Evolutionary conservation across 2,329 filamentous ascomycete species (phyloP).

Genomic region (Celoporthe dispersa): DNA sequence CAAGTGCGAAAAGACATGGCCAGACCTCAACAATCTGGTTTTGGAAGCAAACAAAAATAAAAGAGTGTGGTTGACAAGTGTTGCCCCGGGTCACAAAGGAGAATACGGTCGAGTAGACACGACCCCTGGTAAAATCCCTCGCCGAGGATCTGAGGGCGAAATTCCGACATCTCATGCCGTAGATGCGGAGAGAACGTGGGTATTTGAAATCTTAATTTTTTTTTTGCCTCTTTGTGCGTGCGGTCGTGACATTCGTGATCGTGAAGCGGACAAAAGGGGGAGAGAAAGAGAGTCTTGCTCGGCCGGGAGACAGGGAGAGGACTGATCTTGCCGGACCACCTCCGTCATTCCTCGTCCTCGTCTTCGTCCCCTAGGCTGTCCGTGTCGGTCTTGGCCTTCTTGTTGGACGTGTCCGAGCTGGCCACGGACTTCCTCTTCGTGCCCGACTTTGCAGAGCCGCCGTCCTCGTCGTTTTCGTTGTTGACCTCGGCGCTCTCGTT

Average conservation of each 20-base stretch:
- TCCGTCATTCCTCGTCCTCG: conserved; percentile 35
- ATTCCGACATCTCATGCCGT: conserved; percentile 21
- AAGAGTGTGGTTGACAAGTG: background rate
- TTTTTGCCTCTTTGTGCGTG: conserved; percentile 13
- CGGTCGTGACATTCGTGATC: conserved; percentile 31
- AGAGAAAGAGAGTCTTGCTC: conserved; percentile 1
- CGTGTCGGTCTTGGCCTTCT: conserved; percentile 53
- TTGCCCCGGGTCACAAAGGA: background rate
- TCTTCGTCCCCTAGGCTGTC: conserved; percentile 47
- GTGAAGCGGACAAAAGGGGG: conserved; percentile 24
- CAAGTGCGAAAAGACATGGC: background rate
- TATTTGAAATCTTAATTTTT: conserved; percentile 26
- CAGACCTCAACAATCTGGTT: background rate
- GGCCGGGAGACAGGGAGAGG: conserved; percentile 11
- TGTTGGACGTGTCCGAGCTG: conserved; percentile 52
- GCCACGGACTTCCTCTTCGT: conserved; percentile 66
- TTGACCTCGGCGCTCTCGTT: conserved; percentile 44
- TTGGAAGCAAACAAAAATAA: no score
- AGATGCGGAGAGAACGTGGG: conserved; percentile 18
- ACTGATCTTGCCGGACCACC: conserved; percentile 13
- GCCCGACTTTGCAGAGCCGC: conserved; percentile 43
- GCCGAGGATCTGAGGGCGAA: background rate
- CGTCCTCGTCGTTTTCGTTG: conserved; percentile 40
- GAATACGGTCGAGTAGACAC: background rate
- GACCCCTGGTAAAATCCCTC: background rate